phyloP scores from a whole-genome alignment of 768 basidiomycete species.

The Tricholoma furcatifolium region DNA sequence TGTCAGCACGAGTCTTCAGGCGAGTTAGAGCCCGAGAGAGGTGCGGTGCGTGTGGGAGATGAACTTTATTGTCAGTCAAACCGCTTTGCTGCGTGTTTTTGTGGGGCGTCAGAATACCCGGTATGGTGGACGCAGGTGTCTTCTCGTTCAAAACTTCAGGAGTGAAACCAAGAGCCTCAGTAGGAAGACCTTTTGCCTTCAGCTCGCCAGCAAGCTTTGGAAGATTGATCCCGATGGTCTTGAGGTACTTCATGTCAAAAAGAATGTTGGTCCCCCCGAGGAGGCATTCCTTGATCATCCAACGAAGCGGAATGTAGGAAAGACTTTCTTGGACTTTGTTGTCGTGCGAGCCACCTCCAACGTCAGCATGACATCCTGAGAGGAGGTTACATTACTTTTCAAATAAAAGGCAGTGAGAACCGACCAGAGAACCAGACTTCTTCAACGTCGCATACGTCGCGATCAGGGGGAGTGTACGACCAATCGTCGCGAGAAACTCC shows the following conservation, averaged over 20 bases:
- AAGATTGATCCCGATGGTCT: constrained; percentile 19
- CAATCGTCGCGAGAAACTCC: constrained; percentile 15
- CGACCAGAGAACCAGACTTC: constrained; percentile 27
- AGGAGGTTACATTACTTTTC: neutral
- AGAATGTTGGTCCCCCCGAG: constrained; percentile 8
- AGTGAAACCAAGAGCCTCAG: constrained; percentile 6
- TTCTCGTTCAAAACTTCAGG: constrained; percentile 2
- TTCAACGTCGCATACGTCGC: constrained; percentile 20
- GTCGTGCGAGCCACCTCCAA: constrained; percentile 24
- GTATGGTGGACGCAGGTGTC: neutral
- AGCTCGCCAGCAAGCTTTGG: constrained; percentile 7
- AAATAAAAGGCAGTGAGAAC: neutral
- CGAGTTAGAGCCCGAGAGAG: constrained; percentile 4
- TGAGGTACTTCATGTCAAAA: constrained; percentile 16
- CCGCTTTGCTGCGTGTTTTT: neutral
- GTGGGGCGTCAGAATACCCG: constrained; percentile 1
- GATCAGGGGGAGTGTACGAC: constrained; percentile 17
- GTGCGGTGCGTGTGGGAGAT: constrained; percentile 1
- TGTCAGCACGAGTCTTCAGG: constrained; percentile 13
- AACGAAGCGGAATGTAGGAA: constrained; percentile 24
- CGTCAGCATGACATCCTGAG: constrained; percentile 22
- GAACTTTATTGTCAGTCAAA: neutral
- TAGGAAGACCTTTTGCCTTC: neutral
- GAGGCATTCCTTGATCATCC: constrained; percentile 30
- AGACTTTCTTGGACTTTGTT: constrained; percentile 20